phyloP scores from a whole-genome alignment of 805 yeast species.

The Wickerhamiella slavikovae region DNA sequence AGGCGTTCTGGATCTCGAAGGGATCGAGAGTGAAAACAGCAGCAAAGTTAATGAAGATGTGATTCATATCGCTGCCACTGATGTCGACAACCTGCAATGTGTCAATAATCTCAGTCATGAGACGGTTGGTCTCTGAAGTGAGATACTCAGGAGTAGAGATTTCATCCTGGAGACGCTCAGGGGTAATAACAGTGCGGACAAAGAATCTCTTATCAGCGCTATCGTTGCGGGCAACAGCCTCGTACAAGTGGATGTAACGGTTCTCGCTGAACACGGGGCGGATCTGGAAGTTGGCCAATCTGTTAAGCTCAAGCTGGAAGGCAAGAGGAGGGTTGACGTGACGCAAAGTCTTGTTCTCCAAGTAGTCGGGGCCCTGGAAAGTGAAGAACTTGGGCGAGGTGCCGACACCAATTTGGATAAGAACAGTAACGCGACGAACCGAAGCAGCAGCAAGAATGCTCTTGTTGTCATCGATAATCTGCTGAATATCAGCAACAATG shows the following conservation, averaged over 20 bases:
- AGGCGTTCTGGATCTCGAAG: constrained; percentile 90
- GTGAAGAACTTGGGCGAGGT: constrained; percentile 89
- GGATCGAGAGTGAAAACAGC: constrained; percentile 90
- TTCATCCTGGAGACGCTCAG: constrained; percentile 86
- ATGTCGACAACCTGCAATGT: constrained; percentile 88
- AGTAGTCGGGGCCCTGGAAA: constrained; percentile 70
- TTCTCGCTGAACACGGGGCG: constrained; percentile 90
- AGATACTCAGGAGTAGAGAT: constrained; percentile 82
- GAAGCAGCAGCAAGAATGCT: constrained; percentile 51
- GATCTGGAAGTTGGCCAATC: constrained; percentile 86
- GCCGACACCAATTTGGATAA: constrained; percentile 67
- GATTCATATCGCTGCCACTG: constrained; percentile 87
- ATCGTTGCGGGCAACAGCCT: constrained; percentile 86
- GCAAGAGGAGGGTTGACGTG: constrained; percentile 98
- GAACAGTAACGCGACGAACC: constrained; percentile 84
- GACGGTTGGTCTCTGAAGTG: constrained; percentile 87
- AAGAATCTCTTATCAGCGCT: constrained; percentile 88
- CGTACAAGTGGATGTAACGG: constrained; percentile 93
- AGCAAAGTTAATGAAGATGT: constrained; percentile 89
- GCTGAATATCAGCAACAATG: constrained; percentile 39
- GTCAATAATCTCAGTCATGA: constrained; percentile 90
- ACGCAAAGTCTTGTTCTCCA: constrained; percentile 83
- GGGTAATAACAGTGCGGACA: constrained; percentile 91
- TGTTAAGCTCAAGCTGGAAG: constrained; percentile 84
- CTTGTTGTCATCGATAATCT: constrained; percentile 43